Conservation (phyloP, 495 filamentous ascomycete genomes). For the Xylaria venustula region DNA sequence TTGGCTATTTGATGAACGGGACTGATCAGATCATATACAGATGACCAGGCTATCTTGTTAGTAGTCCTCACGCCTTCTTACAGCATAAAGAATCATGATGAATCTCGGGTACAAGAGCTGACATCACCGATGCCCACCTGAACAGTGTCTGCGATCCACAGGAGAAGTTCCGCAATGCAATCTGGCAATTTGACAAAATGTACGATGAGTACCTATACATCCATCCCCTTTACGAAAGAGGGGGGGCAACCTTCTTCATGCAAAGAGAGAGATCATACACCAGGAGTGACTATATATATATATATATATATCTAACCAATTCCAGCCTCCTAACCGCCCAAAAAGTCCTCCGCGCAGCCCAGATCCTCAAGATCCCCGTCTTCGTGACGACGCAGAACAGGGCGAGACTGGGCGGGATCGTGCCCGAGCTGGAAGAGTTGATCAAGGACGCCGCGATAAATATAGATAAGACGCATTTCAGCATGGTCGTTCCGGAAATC, state of each 20-base stretch:
- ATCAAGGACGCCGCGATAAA: constrained; percentile 37
- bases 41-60: constrained; percentile 70
- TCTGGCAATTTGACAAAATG: constrained; percentile 82
- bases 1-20: no score
- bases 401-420: constrained; percentile 71
- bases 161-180: constrained; percentile 82
- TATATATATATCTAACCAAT: not conserved
- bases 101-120: not conserved
- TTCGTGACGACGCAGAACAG: constrained; percentile 83
- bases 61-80: no score
- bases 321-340: constrained; percentile 50
- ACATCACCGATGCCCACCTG: not conserved
- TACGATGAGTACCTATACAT: constrained; percentile 33
- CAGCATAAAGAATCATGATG: no score
- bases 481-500: constrained; percentile 61
- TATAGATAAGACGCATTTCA: constrained; percentile 86
- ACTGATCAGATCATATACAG: constrained; percentile 36
- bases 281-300: no score
- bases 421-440: constrained; percentile 59
- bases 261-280: no score
- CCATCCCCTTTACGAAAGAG: not conserved
- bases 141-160: constrained; percentile 91
- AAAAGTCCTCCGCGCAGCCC: constrained; percentile 53
- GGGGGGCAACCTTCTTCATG: no score
- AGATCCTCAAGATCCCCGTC: constrained; percentile 71